Percentiles rank a stretch among this genome's conserved stretches.
phyloP scores from a whole-genome alignment of 2,329 filamentous ascomycete genomes.

The Colletotrichum acutatum region DNA sequence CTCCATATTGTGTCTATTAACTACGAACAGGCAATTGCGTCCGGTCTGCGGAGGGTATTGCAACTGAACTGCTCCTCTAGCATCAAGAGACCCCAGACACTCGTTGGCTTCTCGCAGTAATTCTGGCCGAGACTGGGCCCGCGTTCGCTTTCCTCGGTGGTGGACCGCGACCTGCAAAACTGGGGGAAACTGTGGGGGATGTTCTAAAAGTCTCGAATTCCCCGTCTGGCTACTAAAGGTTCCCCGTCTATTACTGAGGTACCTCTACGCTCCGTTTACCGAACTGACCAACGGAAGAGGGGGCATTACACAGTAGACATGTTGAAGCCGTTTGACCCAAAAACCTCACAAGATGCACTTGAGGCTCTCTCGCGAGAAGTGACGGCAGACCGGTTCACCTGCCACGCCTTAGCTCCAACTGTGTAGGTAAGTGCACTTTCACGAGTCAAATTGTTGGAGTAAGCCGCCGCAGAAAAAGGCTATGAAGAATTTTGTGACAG shows the following conservation, averaged over 20 bases:
- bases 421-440: neutral
- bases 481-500: conserved; percentile 19
- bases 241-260: neutral
- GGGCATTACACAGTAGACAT: neutral
- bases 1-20: neutral
- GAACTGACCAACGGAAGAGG: neutral
- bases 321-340: neutral
- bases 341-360: neutral
- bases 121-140: conserved; percentile 33
- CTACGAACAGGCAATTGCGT: neutral
- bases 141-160: conserved; percentile 31
- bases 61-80: neutral
- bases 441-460: conserved; percentile 21
- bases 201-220: conserved; percentile 18
- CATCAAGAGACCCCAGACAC: neutral
- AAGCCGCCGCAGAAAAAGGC: conserved; percentile 14
- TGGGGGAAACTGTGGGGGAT: conserved; percentile 32
- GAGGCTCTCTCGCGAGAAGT: conserved; percentile 7
- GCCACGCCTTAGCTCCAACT: neutral
- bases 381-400: conserved; percentile 12
- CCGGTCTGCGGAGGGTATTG: conserved; percentile 13
- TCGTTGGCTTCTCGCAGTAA: conserved; percentile 29
- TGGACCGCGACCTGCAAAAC: conserved; percentile 31
- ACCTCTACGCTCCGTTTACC: neutral
- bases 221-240: neutral